phyloP scores from a whole-genome alignment of 1,284 basidiomycete species.

The Abortiporus biennis region DNA sequence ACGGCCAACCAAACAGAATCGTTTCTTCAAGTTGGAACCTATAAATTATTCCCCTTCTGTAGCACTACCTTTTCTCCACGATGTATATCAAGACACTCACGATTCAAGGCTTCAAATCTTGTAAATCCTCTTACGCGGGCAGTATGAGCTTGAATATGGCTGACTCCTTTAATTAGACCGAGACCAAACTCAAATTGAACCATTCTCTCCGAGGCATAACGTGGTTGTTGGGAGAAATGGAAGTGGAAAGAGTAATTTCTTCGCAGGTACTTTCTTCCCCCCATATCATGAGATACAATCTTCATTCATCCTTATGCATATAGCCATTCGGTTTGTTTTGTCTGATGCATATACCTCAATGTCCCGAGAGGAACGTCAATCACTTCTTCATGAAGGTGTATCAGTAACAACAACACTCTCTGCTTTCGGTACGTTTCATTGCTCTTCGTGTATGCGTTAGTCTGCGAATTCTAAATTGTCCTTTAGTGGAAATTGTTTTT shows the following conservation, averaged over 20 bases:
- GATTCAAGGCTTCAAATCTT: constrained; percentile 97
- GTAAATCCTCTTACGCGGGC: constrained; percentile 38
- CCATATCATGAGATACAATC: neutral
- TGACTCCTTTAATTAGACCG: constrained; percentile 41
- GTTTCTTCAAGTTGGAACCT: too few species aligned
- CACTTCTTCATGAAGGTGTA: constrained; percentile 90
- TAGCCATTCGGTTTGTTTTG: constrained; percentile 94
- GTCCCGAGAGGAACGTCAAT: constrained; percentile 89
- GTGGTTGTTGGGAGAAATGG: constrained; percentile 95
- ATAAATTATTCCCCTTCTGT: too few species aligned
- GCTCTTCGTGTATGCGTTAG: neutral
- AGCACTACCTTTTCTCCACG: too few species aligned
- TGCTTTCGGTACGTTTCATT: constrained; percentile 70
- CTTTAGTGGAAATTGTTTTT: constrained; percentile 76
- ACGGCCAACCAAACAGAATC: too few species aligned
- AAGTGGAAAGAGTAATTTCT: constrained; percentile 96
- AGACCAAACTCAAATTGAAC: constrained; percentile 79
- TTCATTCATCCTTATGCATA: neutral
- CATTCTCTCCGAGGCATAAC: constrained; percentile 82
- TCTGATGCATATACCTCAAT: constrained; percentile 97
- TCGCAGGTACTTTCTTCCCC: constrained; percentile 57
- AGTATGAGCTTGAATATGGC: neutral
- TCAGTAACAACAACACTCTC: constrained; percentile 86
- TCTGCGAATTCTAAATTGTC: constrained; percentile 7
- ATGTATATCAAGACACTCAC: constrained; percentile 92